phyloP scores from a whole-genome alignment of 345 rosid species.

The Salix purpurea region DNA sequence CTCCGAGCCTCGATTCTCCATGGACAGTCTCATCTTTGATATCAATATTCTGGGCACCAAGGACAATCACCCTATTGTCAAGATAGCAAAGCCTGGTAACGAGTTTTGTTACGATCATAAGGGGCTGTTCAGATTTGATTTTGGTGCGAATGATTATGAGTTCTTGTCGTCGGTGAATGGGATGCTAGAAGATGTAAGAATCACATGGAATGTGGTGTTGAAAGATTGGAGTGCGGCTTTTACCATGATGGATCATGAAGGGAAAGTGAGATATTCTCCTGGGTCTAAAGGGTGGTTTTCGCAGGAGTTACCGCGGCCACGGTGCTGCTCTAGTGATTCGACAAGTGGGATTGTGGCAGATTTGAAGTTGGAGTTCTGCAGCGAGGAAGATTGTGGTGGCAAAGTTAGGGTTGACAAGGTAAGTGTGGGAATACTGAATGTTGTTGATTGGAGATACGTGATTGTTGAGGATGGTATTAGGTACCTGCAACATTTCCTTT shows the following conservation, averaged over 20 bases:
- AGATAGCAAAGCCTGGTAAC: constrained; percentile 9
- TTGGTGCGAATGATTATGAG: not conserved
- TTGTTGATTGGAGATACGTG: constrained; percentile 43
- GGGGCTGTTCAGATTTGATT: constrained; percentile 34
- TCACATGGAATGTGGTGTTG: constrained; percentile 43
- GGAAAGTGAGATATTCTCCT: constrained; percentile 8
- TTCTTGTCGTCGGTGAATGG: not conserved
- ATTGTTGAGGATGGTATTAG: constrained; percentile 42
- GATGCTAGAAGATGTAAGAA: constrained; percentile 12
- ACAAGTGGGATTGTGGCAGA: constrained; percentile 39
- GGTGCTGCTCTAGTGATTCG: constrained; percentile 27
- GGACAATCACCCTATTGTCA: not conserved
- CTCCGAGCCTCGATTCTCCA: constrained; percentile 29
- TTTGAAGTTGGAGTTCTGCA: constrained; percentile 30
- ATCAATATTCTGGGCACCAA: constrained; percentile 11
- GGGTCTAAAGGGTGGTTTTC: constrained; percentile 41
- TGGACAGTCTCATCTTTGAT: constrained; percentile 31
- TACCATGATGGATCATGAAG: constrained; percentile 39
- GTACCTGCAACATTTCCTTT: constrained; percentile 49
- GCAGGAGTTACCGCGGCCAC: constrained; percentile 41
- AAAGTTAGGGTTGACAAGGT: constrained; percentile 24
- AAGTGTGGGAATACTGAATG: constrained; percentile 39
- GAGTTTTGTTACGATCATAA: not conserved
- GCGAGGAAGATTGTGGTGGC: not conserved
- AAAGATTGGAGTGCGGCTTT: constrained; percentile 38